Base-by-base conservation (phyloP, 805 yeast species). In the Myxozyma udenii region DNA sequence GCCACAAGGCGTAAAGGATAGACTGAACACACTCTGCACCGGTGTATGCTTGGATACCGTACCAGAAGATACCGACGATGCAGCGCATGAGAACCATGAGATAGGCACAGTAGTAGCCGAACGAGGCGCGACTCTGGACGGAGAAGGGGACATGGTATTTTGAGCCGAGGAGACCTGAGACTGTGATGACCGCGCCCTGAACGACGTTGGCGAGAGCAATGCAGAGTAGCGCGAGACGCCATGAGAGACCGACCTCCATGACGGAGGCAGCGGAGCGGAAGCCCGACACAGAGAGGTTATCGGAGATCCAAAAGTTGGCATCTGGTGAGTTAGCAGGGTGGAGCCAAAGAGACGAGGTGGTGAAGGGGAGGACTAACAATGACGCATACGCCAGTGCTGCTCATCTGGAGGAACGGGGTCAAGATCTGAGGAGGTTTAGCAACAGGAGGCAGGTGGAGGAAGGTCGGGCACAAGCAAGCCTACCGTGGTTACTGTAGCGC, bases 1-100 rank as follows among this genome's bases (percentile, higher is more conserved):
- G 88, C 72, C 86, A 89, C 39, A 89, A 80, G 1, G 95, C 74
- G 57, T 78, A 73, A 51, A 89, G 71, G 90, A 88, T 85, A 39
- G 85, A 71, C 57, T 87, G 14, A 84, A 55, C 76, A 78, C 18
- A 73, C 69, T 53, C 56, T 1, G 77, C 79, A 41, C 80, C 79
- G n/a, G 75, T 68, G 61, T 68, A 77, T 0, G 77, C 64, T 55
- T 76, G 79, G 6, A 73, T 70, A 3, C 74, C 73, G 53, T 68
- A 74, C 76, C 78, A 77, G 28, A 78, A 74, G 32, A 73, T 67
- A 53, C 83, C 78, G 18, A 89, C 80, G 88, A 39, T 86, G 28
- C 44, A 91, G 62, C 81, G 66, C 51, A 73, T 71, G 11, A 70
- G 48, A 28, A 78, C 65, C 12, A 75, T 76, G 19, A 77, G 49